phyloP scores from a whole-genome alignment of 768 basidiomycete genomes.

The Kwoniella sp. region DNA sequence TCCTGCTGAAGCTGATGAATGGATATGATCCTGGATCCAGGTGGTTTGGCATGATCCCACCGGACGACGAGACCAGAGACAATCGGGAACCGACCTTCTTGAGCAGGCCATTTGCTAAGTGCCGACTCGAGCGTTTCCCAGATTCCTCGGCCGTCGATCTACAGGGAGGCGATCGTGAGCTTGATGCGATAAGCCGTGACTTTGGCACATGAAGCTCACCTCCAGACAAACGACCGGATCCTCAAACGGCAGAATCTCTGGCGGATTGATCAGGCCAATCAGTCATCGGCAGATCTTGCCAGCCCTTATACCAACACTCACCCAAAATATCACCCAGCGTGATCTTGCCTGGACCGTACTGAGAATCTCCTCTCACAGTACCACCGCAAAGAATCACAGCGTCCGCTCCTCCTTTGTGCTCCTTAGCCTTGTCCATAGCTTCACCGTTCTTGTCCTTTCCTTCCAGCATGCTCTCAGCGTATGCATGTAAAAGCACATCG shows the following conservation, averaged over 20 bases:
- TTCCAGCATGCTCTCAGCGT: constrained; percentile 52
- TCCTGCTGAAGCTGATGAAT: constrained; percentile 59
- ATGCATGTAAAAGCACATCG: constrained; percentile 79
- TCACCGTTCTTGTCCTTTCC: constrained; percentile 61
- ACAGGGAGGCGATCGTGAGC: background rate
- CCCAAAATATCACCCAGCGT: constrained; percentile 78
- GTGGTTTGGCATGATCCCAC: constrained; percentile 78
- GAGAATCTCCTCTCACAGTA: constrained; percentile 79
- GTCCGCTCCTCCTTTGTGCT: constrained; percentile 64
- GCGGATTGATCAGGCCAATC: too few species aligned
- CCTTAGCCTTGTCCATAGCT: constrained; percentile 58
- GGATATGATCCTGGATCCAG: constrained; percentile 72
- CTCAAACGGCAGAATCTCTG: constrained; percentile 82
- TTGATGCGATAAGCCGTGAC: background rate
- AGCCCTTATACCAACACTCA: constrained; percentile 14
- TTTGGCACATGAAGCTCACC: constrained; percentile 56
- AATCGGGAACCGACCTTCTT: constrained; percentile 90
- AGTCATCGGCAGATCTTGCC: too few species aligned
- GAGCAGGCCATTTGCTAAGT: constrained; percentile 78
- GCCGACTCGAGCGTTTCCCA: constrained; percentile 78
- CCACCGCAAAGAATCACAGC: constrained; percentile 81
- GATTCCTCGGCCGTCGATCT: constrained; percentile 67
- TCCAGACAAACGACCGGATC: constrained; percentile 81
- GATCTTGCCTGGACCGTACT: constrained; percentile 77
- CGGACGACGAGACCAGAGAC: constrained; percentile 79